These are phyloP conservation scores for Phoma sp. DNA, from an alignment of 2,329 filamentous ascomycete genomes.

Conservation along the genomic window DNA sequence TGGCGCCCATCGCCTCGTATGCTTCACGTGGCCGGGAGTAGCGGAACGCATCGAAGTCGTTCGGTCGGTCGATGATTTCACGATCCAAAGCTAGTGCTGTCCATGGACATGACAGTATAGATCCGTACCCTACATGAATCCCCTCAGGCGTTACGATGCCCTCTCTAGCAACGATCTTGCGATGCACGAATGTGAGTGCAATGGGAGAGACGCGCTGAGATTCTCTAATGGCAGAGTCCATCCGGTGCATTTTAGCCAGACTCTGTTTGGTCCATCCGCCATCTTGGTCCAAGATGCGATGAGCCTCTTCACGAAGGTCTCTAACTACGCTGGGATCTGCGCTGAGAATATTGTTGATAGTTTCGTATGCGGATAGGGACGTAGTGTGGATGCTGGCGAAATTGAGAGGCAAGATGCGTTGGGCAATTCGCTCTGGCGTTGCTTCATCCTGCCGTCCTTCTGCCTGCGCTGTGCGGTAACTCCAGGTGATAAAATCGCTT, in stretches of 20 bases:
- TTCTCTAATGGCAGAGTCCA: slow-evolving; percentile 62
- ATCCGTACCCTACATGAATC: too few relatives aligned
- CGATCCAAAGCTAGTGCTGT: too few relatives aligned
- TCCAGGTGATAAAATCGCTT: slow-evolving; percentile 66
- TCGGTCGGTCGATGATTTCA: too few relatives aligned
- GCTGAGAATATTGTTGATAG: slow-evolving; percentile 23
- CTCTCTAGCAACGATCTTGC: slow-evolving; percentile 65
- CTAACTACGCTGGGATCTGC: too few relatives aligned
- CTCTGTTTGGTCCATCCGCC: slow-evolving; percentile 56
- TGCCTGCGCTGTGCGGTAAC: slow-evolving; percentile 58
- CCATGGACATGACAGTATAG: too few relatives aligned
- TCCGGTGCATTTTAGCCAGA: slow-evolving; percentile 53
- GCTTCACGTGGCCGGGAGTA: slow-evolving; percentile 31
- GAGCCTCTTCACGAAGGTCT: slow-evolving; percentile 54
- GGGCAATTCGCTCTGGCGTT: slow-evolving; percentile 56
- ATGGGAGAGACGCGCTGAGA: slow-evolving; percentile 60
- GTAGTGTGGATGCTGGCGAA: slow-evolving; percentile 68
- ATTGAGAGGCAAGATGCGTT: slow-evolving; percentile 62
- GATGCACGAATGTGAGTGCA: slow-evolving; percentile 54
- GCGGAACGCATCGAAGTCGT: slow-evolving; percentile 50
- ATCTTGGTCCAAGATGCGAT: slow-evolving; percentile 43
- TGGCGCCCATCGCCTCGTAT: slow-evolving; percentile 24
- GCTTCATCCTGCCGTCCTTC: slow-evolving; percentile 56
- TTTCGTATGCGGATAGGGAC: slow-evolving; percentile 57
- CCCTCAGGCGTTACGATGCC: slow-evolving; percentile 75